Evolutionary conservation across 257 asterid species (phyloP).

Genomic region (Capsicum pubescens): DNA sequence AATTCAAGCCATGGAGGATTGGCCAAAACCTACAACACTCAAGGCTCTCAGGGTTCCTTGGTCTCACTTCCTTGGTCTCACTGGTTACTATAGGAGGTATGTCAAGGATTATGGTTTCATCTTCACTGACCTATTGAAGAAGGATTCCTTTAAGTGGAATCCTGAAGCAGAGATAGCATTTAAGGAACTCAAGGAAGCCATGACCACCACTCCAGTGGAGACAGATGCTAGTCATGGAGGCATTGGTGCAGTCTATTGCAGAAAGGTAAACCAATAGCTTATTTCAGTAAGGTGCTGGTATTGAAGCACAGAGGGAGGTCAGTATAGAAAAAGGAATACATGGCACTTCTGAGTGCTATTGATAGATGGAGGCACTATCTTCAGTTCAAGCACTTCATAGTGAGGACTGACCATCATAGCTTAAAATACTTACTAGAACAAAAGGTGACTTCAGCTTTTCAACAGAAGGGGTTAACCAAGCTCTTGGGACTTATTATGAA

Average conservation of each 20-base stretch:
- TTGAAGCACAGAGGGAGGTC: neutral
- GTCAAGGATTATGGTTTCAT: neutral
- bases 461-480: neutral
- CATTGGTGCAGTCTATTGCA: neutral
- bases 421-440: neutral
- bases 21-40: neutral
- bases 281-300: neutral
- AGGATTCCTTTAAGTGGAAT: neutral
- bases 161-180: neutral
- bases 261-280: neutral
- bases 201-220: neutral
- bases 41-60: neutral
- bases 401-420: neutral
- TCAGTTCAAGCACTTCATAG: neutral
- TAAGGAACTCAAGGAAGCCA: neutral
- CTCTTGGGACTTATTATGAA: neutral
- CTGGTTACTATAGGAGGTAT: neutral
- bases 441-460: neutral
- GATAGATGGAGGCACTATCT: neutral
- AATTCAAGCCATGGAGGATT: neutral
- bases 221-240: neutral
- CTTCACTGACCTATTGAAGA: neutral
- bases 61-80: neutral
- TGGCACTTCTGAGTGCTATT: neutral
- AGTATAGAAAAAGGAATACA: neutral